Evolutionary conservation across 1,284 basidiomycete genomes (phyloP), one percentile per base, ranked within the genome.

Genomic region (Ceratobasidium sp.): DNA sequence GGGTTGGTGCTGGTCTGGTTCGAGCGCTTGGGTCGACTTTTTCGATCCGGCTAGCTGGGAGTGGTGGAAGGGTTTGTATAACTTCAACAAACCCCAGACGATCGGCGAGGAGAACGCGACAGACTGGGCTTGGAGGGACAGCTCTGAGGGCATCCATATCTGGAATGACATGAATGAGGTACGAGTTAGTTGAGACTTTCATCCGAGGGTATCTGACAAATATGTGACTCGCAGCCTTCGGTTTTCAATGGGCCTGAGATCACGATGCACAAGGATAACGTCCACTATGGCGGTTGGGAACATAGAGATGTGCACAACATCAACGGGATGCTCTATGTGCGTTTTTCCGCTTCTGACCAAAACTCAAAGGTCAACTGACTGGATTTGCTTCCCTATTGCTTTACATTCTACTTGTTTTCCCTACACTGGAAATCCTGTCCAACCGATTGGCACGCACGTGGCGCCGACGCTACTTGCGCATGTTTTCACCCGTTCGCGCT

Each of bases 81-180:
- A 91, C 81, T 88, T 89, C 34, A 81, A 83, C 24, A 69, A 61
- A 79, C 79, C 85, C 64, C 80, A 61, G 59, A 51, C 66, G n/a
- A 51, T 82, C 34, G 76, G 81, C 51, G 86, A 83, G 11, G 84
- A 85, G 41, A 77, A 77, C 14, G 74, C 66, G 19, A 69, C 76
- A 13, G 75, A 77, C 39, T 94, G 89, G 88, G 84, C 88, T 1
- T 94, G 92, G 92, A 86, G 85, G 0, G 84, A 92, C 75, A 93
- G 92, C 77, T 94, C 93, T 0, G 88, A 90, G 61, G 89, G 90
- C 79, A 88, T 98, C 11, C 92, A 91, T 80, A 93, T 98, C 76
- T 98, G 96, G 96, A 98, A 98, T 82, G 97, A 99, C 81, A 99
- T 99, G 97, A 98, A 98, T 81, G 97, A 98, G 88, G 93, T 92